Percentiles rank a stretch among this genome's conserved stretches.
Evolutionary conservation across 73 alveolate species (phyloP).

Genomic region (Tetrahymena malaccensis): DNA sequence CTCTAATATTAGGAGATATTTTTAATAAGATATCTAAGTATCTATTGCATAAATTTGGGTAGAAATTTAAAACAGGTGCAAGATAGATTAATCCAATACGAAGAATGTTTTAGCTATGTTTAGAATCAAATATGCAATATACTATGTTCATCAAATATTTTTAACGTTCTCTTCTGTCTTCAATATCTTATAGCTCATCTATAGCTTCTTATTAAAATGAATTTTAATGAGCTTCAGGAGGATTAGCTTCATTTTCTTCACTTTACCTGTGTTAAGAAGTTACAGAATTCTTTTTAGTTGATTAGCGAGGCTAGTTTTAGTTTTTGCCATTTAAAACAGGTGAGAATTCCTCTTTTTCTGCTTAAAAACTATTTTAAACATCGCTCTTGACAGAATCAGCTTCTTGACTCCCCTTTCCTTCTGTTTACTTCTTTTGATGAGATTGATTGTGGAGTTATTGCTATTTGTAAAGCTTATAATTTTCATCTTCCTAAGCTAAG

Average conservation of each 20-base stretch:
- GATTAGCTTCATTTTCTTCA: not conserved
- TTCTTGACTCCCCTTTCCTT: not conserved
- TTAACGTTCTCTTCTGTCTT: not conserved
- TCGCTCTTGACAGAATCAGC: not conserved
- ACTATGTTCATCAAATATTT: slow-evolving; percentile 17
- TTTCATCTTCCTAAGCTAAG: slow-evolving; percentile 6
- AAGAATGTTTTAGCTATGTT: slow-evolving; percentile 9
- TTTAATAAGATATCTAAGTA: slow-evolving; percentile 56
- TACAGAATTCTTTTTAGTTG: not conserved
- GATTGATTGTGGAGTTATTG: not conserved
- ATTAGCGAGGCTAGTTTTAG: not conserved
- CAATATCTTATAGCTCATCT: not conserved
- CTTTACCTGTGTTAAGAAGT: not conserved
- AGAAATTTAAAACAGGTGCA: slow-evolving; percentile 64
- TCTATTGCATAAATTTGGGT: slow-evolving; percentile 57
- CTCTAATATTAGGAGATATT: slow-evolving; percentile 57
- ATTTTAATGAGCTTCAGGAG: not conserved
- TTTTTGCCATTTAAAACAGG: not conserved
- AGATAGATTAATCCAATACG: slow-evolving; percentile 66
- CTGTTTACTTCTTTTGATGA: not conserved
- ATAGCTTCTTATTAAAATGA: not conserved
- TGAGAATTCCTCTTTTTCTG: not conserved
- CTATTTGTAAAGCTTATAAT: not conserved
- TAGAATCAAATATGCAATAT: slow-evolving; percentile 7
- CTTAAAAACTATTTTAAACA: not conserved